A percentile compares a stretch with the other conserved stretches of the same genome.
These are phyloP conservation scores for Colletotrichum endophyticum DNA, from an alignment of 2,329 filamentous ascomycete genomes.

Conservation along the genomic window DNA sequence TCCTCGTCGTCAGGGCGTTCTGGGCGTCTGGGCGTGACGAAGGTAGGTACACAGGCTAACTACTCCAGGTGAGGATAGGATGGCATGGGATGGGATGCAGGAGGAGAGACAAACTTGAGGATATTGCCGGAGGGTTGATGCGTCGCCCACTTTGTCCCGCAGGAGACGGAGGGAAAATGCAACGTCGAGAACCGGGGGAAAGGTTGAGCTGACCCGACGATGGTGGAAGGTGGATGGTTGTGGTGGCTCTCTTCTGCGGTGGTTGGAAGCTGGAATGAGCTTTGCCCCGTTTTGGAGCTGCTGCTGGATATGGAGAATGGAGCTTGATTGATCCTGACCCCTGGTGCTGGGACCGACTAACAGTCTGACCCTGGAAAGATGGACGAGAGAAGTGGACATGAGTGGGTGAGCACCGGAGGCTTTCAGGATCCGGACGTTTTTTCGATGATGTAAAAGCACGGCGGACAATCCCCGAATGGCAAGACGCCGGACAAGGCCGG, in stretches of 20 bases:
- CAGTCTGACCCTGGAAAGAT: background rate
- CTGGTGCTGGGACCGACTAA: background rate
- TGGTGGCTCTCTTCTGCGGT: background rate
- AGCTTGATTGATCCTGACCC: background rate
- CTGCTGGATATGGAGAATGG: background rate
- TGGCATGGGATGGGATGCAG: background rate
- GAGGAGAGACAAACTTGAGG: background rate
- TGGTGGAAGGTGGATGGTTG: background rate
- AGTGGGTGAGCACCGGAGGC: background rate
- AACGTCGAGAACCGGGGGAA: background rate
- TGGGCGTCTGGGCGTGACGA: background rate
- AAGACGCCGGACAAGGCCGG: background rate
- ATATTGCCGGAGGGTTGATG: constrained; percentile 17
- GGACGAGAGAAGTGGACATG: background rate
- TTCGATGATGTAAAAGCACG: background rate
- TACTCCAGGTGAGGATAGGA: too few species aligned
- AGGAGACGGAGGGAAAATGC: background rate
- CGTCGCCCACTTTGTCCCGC: constrained; percentile 13
- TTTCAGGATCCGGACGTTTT: constrained; percentile 4
- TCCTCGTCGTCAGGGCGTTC: background rate
- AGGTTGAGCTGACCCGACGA: background rate
- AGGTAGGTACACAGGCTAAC: too few species aligned
- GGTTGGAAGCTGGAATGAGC: background rate
- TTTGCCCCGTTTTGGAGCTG: background rate
- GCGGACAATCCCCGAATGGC: constrained; percentile 3